These are phyloP conservation scores for Neotropicomus parvogracilis DNA, from an alignment of 1,284 basidiomycete species.

Conservation along the genomic window DNA sequence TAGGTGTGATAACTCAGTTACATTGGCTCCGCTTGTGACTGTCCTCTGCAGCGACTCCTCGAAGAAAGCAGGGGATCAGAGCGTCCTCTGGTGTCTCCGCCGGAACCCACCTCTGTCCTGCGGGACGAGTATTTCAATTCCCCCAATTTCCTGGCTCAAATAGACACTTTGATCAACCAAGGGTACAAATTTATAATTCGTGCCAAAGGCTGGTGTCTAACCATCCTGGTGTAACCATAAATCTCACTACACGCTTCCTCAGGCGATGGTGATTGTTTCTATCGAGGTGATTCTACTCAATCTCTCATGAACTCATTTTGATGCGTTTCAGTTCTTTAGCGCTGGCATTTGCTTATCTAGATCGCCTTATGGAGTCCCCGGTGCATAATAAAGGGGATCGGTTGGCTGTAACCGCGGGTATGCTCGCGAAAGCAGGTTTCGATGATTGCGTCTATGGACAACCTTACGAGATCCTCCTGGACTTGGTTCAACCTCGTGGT, in stretches of 20 bases:
- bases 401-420: slow-evolving; percentile 53
- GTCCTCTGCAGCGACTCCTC: slow-evolving; percentile 38
- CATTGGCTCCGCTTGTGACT: slow-evolving; percentile 5
- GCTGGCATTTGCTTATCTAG: slow-evolving; percentile 65
- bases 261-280: slow-evolving; percentile 82
- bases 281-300: slow-evolving; percentile 52
- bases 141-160: slow-evolving; percentile 58
- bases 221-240: slow-evolving; percentile 27
- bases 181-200: slow-evolving; percentile 66
- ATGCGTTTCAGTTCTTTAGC: slow-evolving; percentile 46
- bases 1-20: slow-evolving; percentile 8
- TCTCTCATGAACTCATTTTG: slow-evolving; percentile 17
- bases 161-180: slow-evolving; percentile 53
- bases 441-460: slow-evolving; percentile 59
- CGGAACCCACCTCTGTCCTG: slow-evolving; percentile 48
- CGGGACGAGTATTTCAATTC: slow-evolving; percentile 64
- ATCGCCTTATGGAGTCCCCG: slow-evolving; percentile 51
- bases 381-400: slow-evolving; percentile 41
- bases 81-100: slow-evolving; percentile 50
- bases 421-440: slow-evolving; percentile 63
- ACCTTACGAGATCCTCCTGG: slow-evolving; percentile 49
- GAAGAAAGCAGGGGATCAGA: slow-evolving; percentile 45
- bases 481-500: slow-evolving; percentile 40
- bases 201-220: slow-evolving; percentile 52
- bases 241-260: slow-evolving; percentile 14